Base-by-base conservation (phyloP, 495 filamentous ascomycete species). In the Clavariopsis aquatica region DNA sequence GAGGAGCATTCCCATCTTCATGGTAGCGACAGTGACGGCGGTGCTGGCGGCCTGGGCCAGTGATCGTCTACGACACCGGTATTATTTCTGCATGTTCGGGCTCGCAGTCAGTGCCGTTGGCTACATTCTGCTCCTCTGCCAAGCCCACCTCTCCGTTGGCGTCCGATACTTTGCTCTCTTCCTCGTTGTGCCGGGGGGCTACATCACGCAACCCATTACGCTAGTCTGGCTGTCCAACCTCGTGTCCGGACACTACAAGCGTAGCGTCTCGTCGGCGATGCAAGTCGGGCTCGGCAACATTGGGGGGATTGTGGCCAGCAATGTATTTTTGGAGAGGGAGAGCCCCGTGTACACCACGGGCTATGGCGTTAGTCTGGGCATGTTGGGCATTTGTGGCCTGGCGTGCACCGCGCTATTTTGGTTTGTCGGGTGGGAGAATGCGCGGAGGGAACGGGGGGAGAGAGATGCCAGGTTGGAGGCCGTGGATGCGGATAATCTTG, bases 381-480 rank as follows among this genome's bases (percentile, higher is more conserved):
- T 87, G 72, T 69, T 80, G 5, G 83, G 80, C 78, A 52, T 85
- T 10, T 80, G 78, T 57, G 84, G 68, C 0, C 38, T 74, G 10
- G 36, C 78, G 29, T 69, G 67, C 57, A 75, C 74, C 36, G 69
- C 74, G 10, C 73, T 84, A 43, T 76, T 82, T 49, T 52, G 75
- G 15, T 79, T 77, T 19, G 79, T 75, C 1, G 61, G 41, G 59
- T 23, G 22, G n/a, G 73, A 75, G 67, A 77, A 74, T 52, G 52
- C 45, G 59, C 69, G 62, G 65, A 55, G 74, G n/a, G 79, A 82
- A 10, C 55, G 75, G 27, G 84, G 83, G 0, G 77, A 81, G 69
- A 77, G 82, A 49, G 80, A 88, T 71, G 57, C 76, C 66, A 74
- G 79, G 65, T 76, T 82, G 56, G 78, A 85, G 46, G 79, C 82